phyloP scores from a whole-genome alignment of 352 stramenopile species.

The Phytophthora meadii region DNA sequence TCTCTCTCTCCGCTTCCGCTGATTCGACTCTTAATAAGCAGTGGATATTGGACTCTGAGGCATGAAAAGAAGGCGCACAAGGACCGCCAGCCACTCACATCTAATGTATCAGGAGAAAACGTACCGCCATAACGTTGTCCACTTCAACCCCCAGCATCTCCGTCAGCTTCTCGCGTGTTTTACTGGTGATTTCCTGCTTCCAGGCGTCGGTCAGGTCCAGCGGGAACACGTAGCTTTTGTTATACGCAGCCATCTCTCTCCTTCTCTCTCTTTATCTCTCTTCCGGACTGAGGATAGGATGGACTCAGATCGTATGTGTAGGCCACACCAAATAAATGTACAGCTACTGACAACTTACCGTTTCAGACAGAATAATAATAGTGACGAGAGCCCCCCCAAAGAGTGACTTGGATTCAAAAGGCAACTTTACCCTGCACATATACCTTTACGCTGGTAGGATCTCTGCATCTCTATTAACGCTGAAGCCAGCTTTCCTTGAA shows the following conservation, averaged over 20 bases:
- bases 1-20: background rate
- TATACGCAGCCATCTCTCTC: conserved; percentile 27
- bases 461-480: background rate
- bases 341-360: background rate
- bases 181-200: conserved; percentile 63
- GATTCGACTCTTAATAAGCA: conserved; percentile 21
- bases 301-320: conserved; percentile 1
- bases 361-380: conserved; percentile 1
- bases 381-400: background rate
- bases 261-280: too few relatives aligned
- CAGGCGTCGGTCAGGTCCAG: conserved; percentile 58
- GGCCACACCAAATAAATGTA: conserved; percentile 2
- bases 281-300: too few relatives aligned
- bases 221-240: conserved; percentile 69
- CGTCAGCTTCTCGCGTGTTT: conserved; percentile 62
- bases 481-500: conserved; percentile 12
- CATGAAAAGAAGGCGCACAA: conserved; percentile 27
- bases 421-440: background rate
- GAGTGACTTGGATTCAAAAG: conserved; percentile 6
- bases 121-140: conserved; percentile 89
- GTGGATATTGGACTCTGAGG: conserved; percentile 8
- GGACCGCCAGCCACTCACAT: conserved; percentile 28
- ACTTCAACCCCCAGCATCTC: conserved; percentile 87
- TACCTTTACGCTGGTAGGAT: background rate
- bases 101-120: conserved; percentile 12